Evolutionary conservation across 2,329 filamentous ascomycete species (phyloP).

Genomic region (Monosporascus ibericus): DNA sequence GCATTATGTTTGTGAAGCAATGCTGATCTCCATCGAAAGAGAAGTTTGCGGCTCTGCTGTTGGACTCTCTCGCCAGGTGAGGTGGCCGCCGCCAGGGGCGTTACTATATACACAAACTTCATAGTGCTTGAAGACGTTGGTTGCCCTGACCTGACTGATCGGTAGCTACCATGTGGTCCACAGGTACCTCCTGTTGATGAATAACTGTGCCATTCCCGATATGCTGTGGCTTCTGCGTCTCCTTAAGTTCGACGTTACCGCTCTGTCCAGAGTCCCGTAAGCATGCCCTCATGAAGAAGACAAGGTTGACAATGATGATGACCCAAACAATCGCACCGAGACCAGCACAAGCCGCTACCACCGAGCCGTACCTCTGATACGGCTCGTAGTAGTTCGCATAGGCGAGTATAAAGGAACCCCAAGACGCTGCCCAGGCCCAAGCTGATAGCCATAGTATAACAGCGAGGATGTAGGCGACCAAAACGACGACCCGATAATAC

Average conservation of each 20-base stretch:
- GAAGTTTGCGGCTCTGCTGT: too few species aligned
- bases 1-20: too few species aligned
- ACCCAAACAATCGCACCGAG: conserved; percentile 37
- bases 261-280: conserved; percentile 13
- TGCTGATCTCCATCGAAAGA: too few species aligned
- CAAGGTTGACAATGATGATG: conserved; percentile 30
- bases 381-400: conserved; percentile 14
- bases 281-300: conserved; percentile 32
- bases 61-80: too few species aligned
- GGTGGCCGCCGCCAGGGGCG: too few species aligned
- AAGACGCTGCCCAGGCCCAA: conserved; percentile 36
- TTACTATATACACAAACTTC: too few species aligned
- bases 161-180: too few species aligned
- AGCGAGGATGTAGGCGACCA: conserved; percentile 29
- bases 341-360: conserved; percentile 33
- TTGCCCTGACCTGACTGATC: background rate
- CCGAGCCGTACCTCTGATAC: conserved; percentile 23
- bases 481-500: conserved; percentile 33
- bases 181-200: background rate
- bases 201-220: background rate
- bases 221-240: conserved; percentile 4
- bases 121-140: background rate
- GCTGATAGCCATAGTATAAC: conserved; percentile 39
- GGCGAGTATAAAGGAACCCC: conserved; percentile 23
- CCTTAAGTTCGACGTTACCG: conserved; percentile 24